Base-by-base conservation (phyloP, 768 basidiomycete species). In the Phaffia australis region DNA sequence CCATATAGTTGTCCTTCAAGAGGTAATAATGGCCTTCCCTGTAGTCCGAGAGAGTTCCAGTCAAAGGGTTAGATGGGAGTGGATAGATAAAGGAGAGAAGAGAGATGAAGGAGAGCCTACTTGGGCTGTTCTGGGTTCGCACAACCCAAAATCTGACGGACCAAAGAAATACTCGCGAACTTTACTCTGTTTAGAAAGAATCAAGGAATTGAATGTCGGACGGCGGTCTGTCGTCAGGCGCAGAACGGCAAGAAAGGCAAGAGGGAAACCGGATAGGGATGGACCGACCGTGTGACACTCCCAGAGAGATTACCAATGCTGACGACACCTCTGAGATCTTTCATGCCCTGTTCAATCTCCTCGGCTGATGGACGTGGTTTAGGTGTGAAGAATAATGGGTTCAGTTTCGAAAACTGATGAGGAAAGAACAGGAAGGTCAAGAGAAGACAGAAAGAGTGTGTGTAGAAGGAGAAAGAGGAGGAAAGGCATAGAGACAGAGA, bases 241-340 rank as follows among this genome's bases (percentile, higher is more conserved):
- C n/a, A 42, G 68, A 63, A 56, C 48, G 27, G 61, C 64, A 63
- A 52, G 32, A 48, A 19, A 35, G 19, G 51, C 18, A 42, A 29
- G 47, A 61, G 30, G 54, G 60, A 47, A 63, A 25, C 27, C n/a
- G 6, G 11, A 29, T 8, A 27, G 64, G 69, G 47, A 50, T 66
- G 30, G 65, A 69, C 80, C 65, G 69, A 82, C 82, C 89, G 84
- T 69, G 89, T 90, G 68, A 91, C 87, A 56, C 86, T 88, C 69
- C 89, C 89, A 75, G 89, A 86, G 66, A 89, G 79, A 1, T 85
- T 88, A 71, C 84, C 82, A 71, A 82, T 83, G 61, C 87, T 81
- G 65, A 90, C 80, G 19, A 88, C 87, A 59, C 83, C 81, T 61
- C 84, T 82, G 50, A 91, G 80, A 78, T 91, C 89, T 15, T 81